Evolutionary conservation across 1,139 yeast genomes (phyloP).

Genomic region (Zygoascus hellenicus): DNA sequence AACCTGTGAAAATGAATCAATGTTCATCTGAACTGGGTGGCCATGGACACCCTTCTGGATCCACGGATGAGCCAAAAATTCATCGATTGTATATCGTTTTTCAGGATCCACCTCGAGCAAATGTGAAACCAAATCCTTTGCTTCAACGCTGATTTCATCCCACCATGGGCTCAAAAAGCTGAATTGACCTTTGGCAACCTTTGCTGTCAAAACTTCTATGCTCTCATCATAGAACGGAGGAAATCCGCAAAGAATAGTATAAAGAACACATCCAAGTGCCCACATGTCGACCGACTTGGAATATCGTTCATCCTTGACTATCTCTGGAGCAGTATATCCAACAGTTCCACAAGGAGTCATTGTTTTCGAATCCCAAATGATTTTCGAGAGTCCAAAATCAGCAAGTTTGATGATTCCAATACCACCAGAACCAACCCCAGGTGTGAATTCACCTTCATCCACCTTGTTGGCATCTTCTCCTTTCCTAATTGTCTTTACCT

Average conservation of each 20-base stretch:
- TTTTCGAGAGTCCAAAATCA: slow-evolving; percentile 89
- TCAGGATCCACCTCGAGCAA: slow-evolving; percentile 79
- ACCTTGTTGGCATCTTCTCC: slow-evolving; percentile 73
- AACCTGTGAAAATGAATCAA: slow-evolving; percentile 9
- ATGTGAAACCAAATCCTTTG: slow-evolving; percentile 70
- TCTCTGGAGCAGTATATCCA: slow-evolving; percentile 93
- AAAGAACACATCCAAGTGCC: slow-evolving; percentile 91
- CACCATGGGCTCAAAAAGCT: slow-evolving; percentile 92
- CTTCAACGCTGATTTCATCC: slow-evolving; percentile 83
- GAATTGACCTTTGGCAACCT: slow-evolving; percentile 78
- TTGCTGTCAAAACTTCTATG: slow-evolving; percentile 70
- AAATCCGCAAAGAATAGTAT: slow-evolving; percentile 86
- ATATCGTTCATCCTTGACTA: slow-evolving; percentile 76
- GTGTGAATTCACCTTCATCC: slow-evolving; percentile 80
- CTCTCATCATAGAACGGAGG: slow-evolving; percentile 95
- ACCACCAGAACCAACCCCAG: slow-evolving; percentile 84
- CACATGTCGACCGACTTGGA: slow-evolving; percentile 92
- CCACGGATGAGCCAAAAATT: slow-evolving; percentile 86
- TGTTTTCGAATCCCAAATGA: slow-evolving; percentile 60
- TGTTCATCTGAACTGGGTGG: slow-evolving; percentile 5
- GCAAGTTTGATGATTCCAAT: slow-evolving; percentile 83
- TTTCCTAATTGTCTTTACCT: slow-evolving; percentile 46
- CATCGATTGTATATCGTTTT: slow-evolving; percentile 68
- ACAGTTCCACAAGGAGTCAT: slow-evolving; percentile 90
- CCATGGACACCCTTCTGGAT: slow-evolving; percentile 32